Conservation (phyloP, 257 asterid species). For the Capsicum baccatum region DNA sequence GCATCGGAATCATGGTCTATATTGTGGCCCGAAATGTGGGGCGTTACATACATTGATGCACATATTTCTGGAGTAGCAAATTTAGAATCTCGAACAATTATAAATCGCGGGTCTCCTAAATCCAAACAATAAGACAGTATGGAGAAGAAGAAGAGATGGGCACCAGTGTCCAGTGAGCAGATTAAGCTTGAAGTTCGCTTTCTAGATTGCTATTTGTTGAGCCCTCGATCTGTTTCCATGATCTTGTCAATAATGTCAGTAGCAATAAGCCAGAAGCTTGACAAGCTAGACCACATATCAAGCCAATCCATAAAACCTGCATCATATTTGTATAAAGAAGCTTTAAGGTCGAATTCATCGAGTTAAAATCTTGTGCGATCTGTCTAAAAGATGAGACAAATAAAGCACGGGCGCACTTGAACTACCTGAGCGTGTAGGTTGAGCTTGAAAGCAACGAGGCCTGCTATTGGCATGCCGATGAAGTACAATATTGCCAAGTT, state of each 20-base stretch:
- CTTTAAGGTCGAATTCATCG: neutral
- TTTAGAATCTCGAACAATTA: too few species aligned
- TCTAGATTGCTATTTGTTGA: neutral
- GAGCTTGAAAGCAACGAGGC: conserved; percentile 59
- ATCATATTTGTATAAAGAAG: neutral
- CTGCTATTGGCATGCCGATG: conserved; percentile 68
- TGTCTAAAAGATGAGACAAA: neutral
- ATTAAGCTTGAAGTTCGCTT: neutral
- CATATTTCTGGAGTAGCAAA: too few species aligned
- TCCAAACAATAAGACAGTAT: too few species aligned
- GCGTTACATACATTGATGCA: too few species aligned
- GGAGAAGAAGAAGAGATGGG: too few species aligned
- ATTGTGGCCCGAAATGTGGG: too few species aligned
- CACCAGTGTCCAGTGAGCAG: too few species aligned
- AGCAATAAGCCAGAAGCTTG: conserved; percentile 56
- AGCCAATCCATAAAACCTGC: conserved; percentile 78
- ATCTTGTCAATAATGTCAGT: conserved; percentile 38
- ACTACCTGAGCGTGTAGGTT: conserved; percentile 60
- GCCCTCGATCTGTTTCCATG: neutral
- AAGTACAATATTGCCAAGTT: conserved; percentile 61
- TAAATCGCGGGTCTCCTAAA: too few species aligned
- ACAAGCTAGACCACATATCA: conserved; percentile 62
- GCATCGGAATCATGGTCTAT: too few species aligned
- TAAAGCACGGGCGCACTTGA: too few species aligned
- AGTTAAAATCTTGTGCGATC: neutral